These are phyloP conservation scores for Backusella morwellensis DNA, from an alignment of 192 early-diverging fungal genomes.

Conservation along the genomic window DNA sequence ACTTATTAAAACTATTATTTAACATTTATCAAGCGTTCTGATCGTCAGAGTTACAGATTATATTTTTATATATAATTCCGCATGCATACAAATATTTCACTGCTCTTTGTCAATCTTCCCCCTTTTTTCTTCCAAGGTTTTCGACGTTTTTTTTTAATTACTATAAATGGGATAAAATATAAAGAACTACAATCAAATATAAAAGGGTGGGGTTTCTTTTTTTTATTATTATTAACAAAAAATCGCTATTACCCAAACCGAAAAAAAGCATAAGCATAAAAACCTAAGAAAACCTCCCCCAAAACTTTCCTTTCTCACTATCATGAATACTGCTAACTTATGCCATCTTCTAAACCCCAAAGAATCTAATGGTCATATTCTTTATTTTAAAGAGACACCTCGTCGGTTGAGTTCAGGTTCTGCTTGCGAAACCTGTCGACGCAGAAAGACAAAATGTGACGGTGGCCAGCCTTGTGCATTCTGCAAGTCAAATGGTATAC, in stretches of 20 bases:
- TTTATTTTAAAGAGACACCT: background rate
- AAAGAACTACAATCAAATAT: background rate
- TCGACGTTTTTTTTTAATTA: background rate
- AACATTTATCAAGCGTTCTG: background rate
- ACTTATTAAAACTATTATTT: background rate
- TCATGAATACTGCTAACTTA: slow-evolving; percentile 1
- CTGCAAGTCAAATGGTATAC: slow-evolving; percentile 27
- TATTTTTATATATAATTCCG: background rate
- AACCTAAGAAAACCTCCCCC: background rate
- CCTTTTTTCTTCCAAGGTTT: background rate
- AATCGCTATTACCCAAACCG: background rate
- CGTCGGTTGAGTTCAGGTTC: slow-evolving; percentile 35
- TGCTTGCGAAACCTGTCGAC: slow-evolving; percentile 39
- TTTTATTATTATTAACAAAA: background rate
- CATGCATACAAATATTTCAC: background rate
- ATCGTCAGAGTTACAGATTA: background rate
- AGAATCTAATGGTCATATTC: slow-evolving; percentile 1
- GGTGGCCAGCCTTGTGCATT: slow-evolving; percentile 33
- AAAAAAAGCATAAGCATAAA: background rate
- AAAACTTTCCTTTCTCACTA: background rate
- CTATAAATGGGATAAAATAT: background rate
- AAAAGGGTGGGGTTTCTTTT: background rate
- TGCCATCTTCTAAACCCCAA: slow-evolving; percentile 1
- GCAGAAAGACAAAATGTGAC: slow-evolving; percentile 39
- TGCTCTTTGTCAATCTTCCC: background rate